Evolutionary conservation across 2,329 filamentous ascomycete genomes (phyloP).

Genomic region (Penicillium paneum): DNA sequence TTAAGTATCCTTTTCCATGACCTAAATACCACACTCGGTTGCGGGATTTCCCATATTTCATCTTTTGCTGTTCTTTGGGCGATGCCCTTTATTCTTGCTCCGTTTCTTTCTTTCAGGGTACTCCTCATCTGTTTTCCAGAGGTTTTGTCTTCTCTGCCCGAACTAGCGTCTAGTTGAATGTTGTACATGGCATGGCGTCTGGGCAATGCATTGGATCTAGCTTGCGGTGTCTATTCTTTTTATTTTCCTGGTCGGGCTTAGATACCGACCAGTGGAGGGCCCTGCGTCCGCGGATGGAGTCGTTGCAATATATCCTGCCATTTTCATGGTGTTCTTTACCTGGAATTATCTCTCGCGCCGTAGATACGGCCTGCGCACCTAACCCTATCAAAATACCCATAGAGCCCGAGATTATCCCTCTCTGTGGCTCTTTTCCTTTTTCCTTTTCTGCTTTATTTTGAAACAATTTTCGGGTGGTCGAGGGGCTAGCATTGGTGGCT

Average conservation of each 20-base stretch:
- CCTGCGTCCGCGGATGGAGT: neutral
- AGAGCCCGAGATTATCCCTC: neutral
- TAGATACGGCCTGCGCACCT: neutral
- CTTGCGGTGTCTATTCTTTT: slow-evolving; percentile 4
- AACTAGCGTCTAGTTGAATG: slow-evolving; percentile 5
- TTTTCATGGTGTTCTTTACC: neutral
- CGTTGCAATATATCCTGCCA: slow-evolving; percentile 14
- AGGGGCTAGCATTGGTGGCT: neutral
- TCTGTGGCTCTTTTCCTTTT: no score
- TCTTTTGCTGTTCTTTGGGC: slow-evolving; percentile 12
- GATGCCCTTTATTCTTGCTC: slow-evolving; percentile 13
- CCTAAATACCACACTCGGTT: slow-evolving; percentile 21
- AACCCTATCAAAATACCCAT: neutral
- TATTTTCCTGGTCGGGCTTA: slow-evolving; percentile 10
- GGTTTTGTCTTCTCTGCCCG: slow-evolving; percentile 5
- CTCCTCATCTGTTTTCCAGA: slow-evolving; percentile 9
- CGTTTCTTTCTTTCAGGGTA: neutral
- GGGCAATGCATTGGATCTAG: slow-evolving; percentile 25
- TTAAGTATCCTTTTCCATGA: slow-evolving; percentile 9
- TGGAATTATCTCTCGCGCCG: neutral
- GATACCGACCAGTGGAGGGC: slow-evolving; percentile 2
- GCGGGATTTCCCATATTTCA: slow-evolving; percentile 7
- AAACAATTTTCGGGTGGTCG: neutral
- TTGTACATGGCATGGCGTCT: slow-evolving; percentile 27
- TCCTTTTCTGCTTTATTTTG: no score